Evolutionary conservation across 2,329 filamentous ascomycete genomes (phyloP).

Genomic region (Claviceps sp.): DNA sequence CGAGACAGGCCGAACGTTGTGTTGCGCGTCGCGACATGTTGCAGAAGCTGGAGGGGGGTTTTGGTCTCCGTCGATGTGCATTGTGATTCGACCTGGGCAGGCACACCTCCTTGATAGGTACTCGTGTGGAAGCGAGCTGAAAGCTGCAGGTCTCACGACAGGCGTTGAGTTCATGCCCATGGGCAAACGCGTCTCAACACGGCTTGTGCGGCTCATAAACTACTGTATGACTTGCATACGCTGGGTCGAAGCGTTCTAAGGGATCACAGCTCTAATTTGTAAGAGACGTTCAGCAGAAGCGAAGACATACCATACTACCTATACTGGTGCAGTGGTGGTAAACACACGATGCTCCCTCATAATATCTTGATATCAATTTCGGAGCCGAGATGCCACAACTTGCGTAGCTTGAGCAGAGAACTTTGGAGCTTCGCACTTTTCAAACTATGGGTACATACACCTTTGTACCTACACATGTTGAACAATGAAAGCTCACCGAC

Average conservation of each 20-base stretch:
- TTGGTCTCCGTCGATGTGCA: neutral
- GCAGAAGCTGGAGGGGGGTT: neutral
- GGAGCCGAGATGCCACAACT: slow-evolving; percentile 21
- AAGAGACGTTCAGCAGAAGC: neutral
- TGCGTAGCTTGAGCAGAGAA: slow-evolving; percentile 17
- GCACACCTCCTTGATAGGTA: neutral
- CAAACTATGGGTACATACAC: no score
- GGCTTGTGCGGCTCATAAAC: neutral
- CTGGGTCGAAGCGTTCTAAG: slow-evolving; percentile 10
- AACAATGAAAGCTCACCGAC: slow-evolving; percentile 3
- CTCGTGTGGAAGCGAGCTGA: slow-evolving; percentile 7
- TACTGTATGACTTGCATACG: slow-evolving; percentile 8
- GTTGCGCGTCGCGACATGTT: no score
- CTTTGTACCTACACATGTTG: no score
- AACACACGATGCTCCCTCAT: slow-evolving; percentile 24
- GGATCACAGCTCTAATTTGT: neutral
- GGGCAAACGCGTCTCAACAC: no score
- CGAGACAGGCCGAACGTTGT: no score
- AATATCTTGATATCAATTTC: slow-evolving; percentile 4
- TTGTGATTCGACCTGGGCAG: neutral
- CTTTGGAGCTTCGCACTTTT: slow-evolving; percentile 6
- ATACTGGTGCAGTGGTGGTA: neutral
- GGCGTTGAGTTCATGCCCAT: no score
- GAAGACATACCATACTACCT: neutral
- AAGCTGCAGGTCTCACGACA: slow-evolving; percentile 3